Evolutionary conservation across 2,329 filamentous ascomycete genomes (phyloP), one percentile per base, ranked within the genome.

Genomic region (Beauveria sp.): DNA sequence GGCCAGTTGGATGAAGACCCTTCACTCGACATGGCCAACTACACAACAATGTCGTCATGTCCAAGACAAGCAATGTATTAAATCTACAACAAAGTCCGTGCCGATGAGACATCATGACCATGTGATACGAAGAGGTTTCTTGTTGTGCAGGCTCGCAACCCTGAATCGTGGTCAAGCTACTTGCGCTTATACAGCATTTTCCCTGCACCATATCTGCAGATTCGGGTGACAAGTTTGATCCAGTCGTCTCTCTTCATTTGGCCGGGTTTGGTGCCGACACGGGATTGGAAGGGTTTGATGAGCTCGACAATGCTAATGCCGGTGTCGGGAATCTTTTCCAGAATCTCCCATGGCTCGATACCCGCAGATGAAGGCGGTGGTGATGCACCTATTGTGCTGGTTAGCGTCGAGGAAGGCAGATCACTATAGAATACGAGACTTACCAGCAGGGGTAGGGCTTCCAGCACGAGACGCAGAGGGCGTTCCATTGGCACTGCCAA

Each of bases 401-500:
- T 54, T 50, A 54, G 50, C 28, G 14, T 40, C 5, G 28, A 24
- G 10, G n/a, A 20, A 42, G 24, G 18, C 24, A 47, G 8, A 20
- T 24, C 16, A 18, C 1, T 14, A 20, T 12, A 38, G 9, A 24
- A n/a, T 20, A 47, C 22, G 45, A 52, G 38, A 69, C 73, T 72
- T 73, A 78, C 77, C 72, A 64, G 71, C 64, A 66, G 73, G 68
- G 50, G 73, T 65, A 60, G 82, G 87, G 68, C 86, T 90, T 34
- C 81, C 81, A 57, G 84, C 81, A 63, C 87, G 79, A 9, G 86
- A 89, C 18, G 78, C 84, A 8, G 76, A 75, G 5, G 86, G 85
- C 6, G 84, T 84, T 20, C 77, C 79, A 58, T 73, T 77, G 30
- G 77, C 73, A 24, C 77, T 75, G 55, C 74, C 76, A 22, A 79